Conservation (phyloP, 805 yeast genomes). For the Starmerella kuoi region DNA sequence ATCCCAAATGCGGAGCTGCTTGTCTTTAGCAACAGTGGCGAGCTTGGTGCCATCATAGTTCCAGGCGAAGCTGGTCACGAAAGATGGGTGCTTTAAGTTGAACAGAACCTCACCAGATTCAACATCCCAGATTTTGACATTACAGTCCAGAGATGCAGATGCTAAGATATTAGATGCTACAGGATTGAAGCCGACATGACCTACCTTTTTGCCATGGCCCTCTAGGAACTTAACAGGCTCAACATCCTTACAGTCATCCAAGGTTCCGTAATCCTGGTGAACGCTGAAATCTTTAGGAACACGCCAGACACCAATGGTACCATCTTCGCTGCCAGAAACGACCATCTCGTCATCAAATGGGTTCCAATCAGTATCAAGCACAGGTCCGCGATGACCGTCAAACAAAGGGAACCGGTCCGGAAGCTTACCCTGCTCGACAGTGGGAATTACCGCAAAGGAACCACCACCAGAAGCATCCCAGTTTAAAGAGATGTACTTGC, state of each 20-base stretch:
- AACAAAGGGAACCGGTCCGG: conserved; percentile 90
- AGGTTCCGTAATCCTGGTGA: conserved; percentile 32
- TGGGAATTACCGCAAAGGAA: conserved; percentile 87
- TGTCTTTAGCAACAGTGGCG: conserved; percentile 86
- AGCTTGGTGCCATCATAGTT: conserved; percentile 77
- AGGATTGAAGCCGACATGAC: conserved; percentile 84
- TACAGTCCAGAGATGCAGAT: conserved; percentile 78
- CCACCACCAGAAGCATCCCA: conserved; percentile 98
- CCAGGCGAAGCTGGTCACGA: conserved; percentile 87
- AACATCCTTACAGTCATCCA: conserved; percentile 54
- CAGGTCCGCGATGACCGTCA: conserved; percentile 92
- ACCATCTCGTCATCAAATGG: conserved; percentile 71
- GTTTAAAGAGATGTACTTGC: conserved; percentile 72
- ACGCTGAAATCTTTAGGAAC: conserved; percentile 74
- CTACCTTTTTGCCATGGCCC: conserved; percentile 92
- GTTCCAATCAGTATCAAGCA: conserved; percentile 88
- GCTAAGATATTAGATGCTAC: conserved; percentile 77
- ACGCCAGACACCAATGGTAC: conserved; percentile 73
- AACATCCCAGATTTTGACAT: conserved; percentile 84
- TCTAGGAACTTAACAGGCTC: conserved; percentile 54
- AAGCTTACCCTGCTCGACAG: conserved; percentile 74
- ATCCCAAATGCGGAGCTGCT: conserved; percentile 85
- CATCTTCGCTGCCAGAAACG: conserved; percentile 74
- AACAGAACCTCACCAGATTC: conserved; percentile 57
- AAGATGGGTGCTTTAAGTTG: conserved; percentile 74